phyloP scores from a whole-genome alignment of 768 basidiomycete genomes.

The Russula earlei region DNA sequence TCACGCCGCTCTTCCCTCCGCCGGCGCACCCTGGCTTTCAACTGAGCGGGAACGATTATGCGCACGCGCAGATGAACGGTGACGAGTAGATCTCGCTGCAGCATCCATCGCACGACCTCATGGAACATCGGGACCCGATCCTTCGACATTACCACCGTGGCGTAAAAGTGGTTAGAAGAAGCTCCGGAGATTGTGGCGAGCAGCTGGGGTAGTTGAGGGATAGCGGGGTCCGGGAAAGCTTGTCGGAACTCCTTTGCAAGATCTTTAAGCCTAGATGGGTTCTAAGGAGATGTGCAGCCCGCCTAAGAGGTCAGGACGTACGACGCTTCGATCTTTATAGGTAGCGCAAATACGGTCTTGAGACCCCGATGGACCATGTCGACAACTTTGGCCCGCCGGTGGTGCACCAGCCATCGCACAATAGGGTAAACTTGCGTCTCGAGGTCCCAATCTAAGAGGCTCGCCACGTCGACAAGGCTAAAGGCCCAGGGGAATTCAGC shows the following conservation, averaged over 20 bases:
- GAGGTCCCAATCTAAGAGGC: conserved; percentile 72
- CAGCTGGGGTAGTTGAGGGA: conserved; percentile 66
- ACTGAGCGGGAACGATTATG: conserved; percentile 62
- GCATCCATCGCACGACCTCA: conserved; percentile 84
- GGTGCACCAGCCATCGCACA: conserved; percentile 88
- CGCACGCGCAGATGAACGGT: conserved; percentile 82
- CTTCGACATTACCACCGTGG: conserved; percentile 61
- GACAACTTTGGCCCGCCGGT: conserved; percentile 81
- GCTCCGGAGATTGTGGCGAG: conserved; percentile 68
- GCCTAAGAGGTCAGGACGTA: conserved; percentile 31
- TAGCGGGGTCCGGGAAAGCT: conserved; percentile 45
- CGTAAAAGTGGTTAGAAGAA: conserved; percentile 68
- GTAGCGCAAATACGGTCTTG: conserved; percentile 73
- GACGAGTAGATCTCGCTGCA: conserved; percentile 76
- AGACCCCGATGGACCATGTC: conserved; percentile 73
- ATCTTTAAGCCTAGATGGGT: conserved; percentile 37
- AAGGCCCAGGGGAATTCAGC: not conserved
- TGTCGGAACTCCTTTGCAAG: conserved; percentile 52
- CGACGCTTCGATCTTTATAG: conserved; percentile 52
- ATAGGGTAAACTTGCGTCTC: conserved; percentile 78
- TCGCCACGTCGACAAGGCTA: conserved; percentile 68
- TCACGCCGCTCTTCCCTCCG: conserved; percentile 28
- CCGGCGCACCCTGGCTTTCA: conserved; percentile 62
- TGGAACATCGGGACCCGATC: conserved; percentile 62
- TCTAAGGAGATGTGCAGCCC: conserved; percentile 10